These are phyloP conservation scores for Grosmannia clavigera DNA, from an alignment of 2,329 filamentous ascomycete genomes.

Conservation along the genomic window DNA sequence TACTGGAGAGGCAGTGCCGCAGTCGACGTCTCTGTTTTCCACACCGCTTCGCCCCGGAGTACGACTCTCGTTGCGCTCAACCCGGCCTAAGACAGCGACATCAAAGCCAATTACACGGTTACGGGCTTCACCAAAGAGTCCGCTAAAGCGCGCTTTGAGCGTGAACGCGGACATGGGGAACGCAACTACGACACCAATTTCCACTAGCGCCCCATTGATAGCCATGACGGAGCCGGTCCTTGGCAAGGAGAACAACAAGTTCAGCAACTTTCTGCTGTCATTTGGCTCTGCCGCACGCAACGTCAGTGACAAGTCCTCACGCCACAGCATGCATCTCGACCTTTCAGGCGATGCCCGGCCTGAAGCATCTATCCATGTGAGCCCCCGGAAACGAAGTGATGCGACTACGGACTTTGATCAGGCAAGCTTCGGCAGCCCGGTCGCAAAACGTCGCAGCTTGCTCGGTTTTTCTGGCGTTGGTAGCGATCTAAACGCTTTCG, in stretches of 20 bases:
- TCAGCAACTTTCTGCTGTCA: constrained; percentile 17
- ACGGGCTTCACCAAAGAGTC: constrained; percentile 67
- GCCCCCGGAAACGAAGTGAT: constrained; percentile 86
- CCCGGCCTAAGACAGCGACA: constrained; percentile 45
- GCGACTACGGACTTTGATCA: constrained; percentile 80
- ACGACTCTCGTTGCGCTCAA: constrained; percentile 53
- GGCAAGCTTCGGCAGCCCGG: constrained; percentile 65
- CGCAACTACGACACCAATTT: constrained; percentile 34
- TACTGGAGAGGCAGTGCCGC: neutral
- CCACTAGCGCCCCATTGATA: constrained; percentile 24
- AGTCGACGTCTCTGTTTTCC: constrained; percentile 33
- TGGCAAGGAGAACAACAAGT: constrained; percentile 29
- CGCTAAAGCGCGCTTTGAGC: constrained; percentile 64
- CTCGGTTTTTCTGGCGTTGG: constrained; percentile 58
- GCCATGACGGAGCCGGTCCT: constrained; percentile 10
- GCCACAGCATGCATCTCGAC: constrained; percentile 47
- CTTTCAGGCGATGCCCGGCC: constrained; percentile 35
- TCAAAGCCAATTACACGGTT: constrained; percentile 44
- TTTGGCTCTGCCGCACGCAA: constrained; percentile 30
- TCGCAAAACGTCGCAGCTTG: constrained; percentile 80
- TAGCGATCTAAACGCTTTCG: constrained; percentile 64
- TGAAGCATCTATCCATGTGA: constrained; percentile 47
- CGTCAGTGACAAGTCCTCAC: constrained; percentile 34
- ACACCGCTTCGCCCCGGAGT: constrained; percentile 55
- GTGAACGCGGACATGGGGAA: constrained; percentile 62